Percentiles rank a stretch among this genome's conserved stretches.
Evolutionary conservation across 2,329 filamentous ascomycete species (phyloP).

Genomic region (Metarhizium brunneum): DNA sequence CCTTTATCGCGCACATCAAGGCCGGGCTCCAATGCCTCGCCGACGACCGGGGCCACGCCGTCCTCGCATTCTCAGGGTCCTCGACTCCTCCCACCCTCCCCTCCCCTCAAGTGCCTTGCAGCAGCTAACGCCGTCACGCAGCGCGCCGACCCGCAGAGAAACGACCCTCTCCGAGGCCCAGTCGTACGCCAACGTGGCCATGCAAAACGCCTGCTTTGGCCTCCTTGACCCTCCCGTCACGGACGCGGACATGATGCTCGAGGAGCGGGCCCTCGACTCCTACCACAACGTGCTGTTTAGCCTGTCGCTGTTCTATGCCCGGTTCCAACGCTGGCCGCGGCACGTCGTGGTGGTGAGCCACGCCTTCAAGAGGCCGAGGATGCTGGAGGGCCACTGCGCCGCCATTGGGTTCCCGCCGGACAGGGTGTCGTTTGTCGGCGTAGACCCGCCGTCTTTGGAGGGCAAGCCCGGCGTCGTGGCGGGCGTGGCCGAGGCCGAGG

Average conservation of each 20-base stretch:
- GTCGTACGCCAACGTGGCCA: conserved; percentile 50
- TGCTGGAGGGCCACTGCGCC: conserved; percentile 51
- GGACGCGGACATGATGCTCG: conserved; percentile 38
- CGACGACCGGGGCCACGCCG: conserved; percentile 28
- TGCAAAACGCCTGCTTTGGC: conserved; percentile 36
- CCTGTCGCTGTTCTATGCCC: conserved; percentile 39
- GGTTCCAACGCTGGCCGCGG: conserved; percentile 40
- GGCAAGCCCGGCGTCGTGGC: conserved; percentile 24
- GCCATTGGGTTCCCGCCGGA: conserved; percentile 47
- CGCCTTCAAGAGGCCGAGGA: conserved; percentile 54
- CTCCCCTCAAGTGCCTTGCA: not conserved
- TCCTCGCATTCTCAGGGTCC: conserved; percentile 68
- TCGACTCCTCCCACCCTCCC: conserved; percentile 6
- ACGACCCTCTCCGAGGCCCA: conserved; percentile 50
- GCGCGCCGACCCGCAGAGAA: conserved; percentile 52
- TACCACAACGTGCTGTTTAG: conserved; percentile 79
- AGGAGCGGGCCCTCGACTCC: conserved; percentile 71
- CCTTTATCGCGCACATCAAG: conserved; percentile 68
- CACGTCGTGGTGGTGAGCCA: conserved; percentile 58
- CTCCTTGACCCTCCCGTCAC: conserved; percentile 17
- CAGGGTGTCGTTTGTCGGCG: conserved; percentile 45
- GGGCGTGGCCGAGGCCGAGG: conserved; percentile 32
- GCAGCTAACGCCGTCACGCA: not conserved
- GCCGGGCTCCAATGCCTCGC: conserved; percentile 49
- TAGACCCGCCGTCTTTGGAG: conserved; percentile 49